Conservation (phyloP, 768 basidiomycete genomes). For the Mycena alexandri region DNA sequence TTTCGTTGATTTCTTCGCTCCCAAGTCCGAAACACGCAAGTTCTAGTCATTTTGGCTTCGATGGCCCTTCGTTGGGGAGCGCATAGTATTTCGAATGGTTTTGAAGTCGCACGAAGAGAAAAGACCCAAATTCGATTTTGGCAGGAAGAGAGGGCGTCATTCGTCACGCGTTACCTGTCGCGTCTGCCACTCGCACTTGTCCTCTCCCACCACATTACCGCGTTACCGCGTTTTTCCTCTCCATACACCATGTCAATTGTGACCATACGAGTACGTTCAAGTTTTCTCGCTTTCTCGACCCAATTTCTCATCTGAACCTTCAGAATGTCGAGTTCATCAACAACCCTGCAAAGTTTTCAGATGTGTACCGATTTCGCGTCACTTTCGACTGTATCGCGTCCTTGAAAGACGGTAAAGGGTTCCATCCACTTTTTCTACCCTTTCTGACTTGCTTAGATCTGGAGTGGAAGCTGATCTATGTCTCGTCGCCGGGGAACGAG, state of each 20-base stretch:
- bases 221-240: constrained; percentile 28
- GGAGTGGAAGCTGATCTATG: constrained; percentile 98
- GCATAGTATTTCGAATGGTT: no score
- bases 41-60: no score
- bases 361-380: constrained; percentile 92
- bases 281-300: background rate
- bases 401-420: constrained; percentile 81
- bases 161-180: constrained; percentile 6
- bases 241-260: constrained; percentile 26
- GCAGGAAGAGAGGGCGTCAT: background rate
- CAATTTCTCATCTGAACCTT: background rate
- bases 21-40: no score
- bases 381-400: constrained; percentile 97
- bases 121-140: no score
- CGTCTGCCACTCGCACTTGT: constrained; percentile 13
- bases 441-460: constrained; percentile 69
- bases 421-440: background rate
- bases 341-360: constrained; percentile 92
- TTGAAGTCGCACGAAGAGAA: no score
- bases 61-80: no score
- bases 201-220: constrained; percentile 8
- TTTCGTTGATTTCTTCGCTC: no score
- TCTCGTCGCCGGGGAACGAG: constrained; percentile 92
- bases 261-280: constrained; percentile 31
- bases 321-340: constrained; percentile 93